Evolutionary conservation across 768 basidiomycete species (phyloP).

Genomic region (Boletus speciosus): DNA sequence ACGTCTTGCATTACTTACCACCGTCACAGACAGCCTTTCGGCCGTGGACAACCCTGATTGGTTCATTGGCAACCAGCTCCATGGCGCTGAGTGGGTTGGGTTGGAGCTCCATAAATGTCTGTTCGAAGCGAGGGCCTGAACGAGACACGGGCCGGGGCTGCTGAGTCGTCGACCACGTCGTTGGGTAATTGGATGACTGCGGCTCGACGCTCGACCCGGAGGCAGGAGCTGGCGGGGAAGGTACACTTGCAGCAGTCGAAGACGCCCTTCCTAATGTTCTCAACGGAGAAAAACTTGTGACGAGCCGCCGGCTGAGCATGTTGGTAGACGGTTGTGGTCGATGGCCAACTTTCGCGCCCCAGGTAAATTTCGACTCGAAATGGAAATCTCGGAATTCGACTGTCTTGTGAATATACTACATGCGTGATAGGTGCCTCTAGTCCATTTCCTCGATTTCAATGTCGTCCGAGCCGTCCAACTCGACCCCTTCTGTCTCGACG

Average conservation of each 20-base stretch:
- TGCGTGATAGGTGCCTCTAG: neutral
- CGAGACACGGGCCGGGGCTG: slow-evolving; percentile 56
- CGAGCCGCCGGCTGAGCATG: slow-evolving; percentile 31
- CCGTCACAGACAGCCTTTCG: slow-evolving; percentile 93
- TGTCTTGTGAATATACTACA: neutral
- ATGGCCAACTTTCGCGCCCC: neutral
- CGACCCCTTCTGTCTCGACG: slow-evolving; percentile 42
- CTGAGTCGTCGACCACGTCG: slow-evolving; percentile 87
- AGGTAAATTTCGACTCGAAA: slow-evolving; percentile 7
- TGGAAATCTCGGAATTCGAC: slow-evolving; percentile 5
- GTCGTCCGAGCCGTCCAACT: slow-evolving; percentile 61
- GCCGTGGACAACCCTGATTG: slow-evolving; percentile 74
- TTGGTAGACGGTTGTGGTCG: slow-evolving; percentile 8
- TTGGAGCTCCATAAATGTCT: slow-evolving; percentile 83
- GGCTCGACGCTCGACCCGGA: slow-evolving; percentile 36
- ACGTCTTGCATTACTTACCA: slow-evolving; percentile 53
- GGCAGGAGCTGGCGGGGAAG: slow-evolving; percentile 8
- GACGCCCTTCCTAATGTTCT: slow-evolving; percentile 19
- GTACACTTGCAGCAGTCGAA: slow-evolving; percentile 18
- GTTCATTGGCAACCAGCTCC: slow-evolving; percentile 83
- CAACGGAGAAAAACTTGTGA: slow-evolving; percentile 15
- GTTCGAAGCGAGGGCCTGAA: slow-evolving; percentile 85
- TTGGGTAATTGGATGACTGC: slow-evolving; percentile 81
- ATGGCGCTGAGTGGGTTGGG: slow-evolving; percentile 89
- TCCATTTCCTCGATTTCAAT: slow-evolving; percentile 27